phyloP scores from a whole-genome alignment of 768 basidiomycete genomes.

The Naganishia antarctica region DNA sequence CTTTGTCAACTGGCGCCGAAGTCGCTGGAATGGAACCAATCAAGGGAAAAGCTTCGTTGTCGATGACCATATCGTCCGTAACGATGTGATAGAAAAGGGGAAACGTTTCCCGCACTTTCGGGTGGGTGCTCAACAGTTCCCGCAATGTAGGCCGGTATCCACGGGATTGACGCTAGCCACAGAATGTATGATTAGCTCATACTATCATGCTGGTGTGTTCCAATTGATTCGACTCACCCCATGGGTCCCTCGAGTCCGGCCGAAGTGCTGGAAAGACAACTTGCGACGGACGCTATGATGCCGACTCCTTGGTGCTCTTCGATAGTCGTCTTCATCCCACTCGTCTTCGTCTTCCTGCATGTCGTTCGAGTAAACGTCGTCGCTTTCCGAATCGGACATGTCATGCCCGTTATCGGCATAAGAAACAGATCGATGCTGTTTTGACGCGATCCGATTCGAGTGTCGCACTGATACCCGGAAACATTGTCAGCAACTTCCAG shows the following conservation, averaged over 20 bases:
- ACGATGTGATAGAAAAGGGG: conserved; percentile 49
- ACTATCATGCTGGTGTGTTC: neutral
- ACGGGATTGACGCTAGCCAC: neutral
- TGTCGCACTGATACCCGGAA: conserved; percentile 34
- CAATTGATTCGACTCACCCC: neutral
- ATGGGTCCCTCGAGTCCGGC: neutral
- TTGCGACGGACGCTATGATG: conserved; percentile 4
- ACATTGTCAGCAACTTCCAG: neutral
- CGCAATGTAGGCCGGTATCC: conserved; percentile 38
- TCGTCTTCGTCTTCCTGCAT: conserved; percentile 44
- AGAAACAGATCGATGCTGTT: conserved; percentile 38
- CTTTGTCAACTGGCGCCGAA: conserved; percentile 42
- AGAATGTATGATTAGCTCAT: neutral
- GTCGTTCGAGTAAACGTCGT: conserved; percentile 27
- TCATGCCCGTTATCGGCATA: conserved; percentile 40
- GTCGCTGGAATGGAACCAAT: conserved; percentile 48
- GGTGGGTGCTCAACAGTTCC: conserved; percentile 40
- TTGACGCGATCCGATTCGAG: conserved; percentile 44
- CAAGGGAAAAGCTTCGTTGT: conserved; percentile 46
- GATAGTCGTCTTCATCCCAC: conserved; percentile 32
- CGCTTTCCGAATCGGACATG: conserved; percentile 26
- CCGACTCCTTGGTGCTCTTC: conserved; percentile 1
- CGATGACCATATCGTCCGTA: conserved; percentile 47
- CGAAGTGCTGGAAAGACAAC: conserved; percentile 6
- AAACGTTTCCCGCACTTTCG: conserved; percentile 40